Evolutionary conservation across 2,329 filamentous ascomycete species (phyloP).

Genomic region (Monilinia laxa): DNA sequence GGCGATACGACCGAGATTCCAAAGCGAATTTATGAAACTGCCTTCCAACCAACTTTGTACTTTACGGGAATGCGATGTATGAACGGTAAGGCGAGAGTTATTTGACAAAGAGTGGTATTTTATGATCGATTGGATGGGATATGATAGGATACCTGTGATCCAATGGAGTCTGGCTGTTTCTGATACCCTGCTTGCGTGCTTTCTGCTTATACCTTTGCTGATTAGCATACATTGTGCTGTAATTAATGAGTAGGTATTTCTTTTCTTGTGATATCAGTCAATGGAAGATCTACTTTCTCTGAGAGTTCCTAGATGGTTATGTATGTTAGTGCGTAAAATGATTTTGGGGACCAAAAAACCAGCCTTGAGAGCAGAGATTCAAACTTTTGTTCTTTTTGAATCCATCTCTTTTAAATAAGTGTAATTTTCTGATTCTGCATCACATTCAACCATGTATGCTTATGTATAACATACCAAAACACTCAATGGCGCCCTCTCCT

Average conservation of each 20-base stretch:
- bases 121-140: background rate
- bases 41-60: background rate
- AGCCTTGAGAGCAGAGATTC: background rate
- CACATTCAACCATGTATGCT: no score
- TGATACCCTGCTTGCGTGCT: background rate
- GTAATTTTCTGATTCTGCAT: background rate
- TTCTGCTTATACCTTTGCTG: no score
- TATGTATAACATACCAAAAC: no score
- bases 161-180: background rate
- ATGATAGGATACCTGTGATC: background rate
- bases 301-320: background rate
- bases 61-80: background rate
- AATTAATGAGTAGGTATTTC: background rate
- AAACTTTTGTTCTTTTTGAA: background rate
- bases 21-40: no score
- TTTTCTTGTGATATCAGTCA: background rate
- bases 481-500: no score
- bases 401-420: background rate
- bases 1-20: background rate
- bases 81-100: background rate
- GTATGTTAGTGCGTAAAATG: background rate
- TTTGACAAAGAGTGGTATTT: background rate
- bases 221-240: no score
- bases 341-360: no score
- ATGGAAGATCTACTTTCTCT: accelerated